phyloP scores from a whole-genome alignment of 2,329 filamentous ascomycete species.

The Fusarium sp. region DNA sequence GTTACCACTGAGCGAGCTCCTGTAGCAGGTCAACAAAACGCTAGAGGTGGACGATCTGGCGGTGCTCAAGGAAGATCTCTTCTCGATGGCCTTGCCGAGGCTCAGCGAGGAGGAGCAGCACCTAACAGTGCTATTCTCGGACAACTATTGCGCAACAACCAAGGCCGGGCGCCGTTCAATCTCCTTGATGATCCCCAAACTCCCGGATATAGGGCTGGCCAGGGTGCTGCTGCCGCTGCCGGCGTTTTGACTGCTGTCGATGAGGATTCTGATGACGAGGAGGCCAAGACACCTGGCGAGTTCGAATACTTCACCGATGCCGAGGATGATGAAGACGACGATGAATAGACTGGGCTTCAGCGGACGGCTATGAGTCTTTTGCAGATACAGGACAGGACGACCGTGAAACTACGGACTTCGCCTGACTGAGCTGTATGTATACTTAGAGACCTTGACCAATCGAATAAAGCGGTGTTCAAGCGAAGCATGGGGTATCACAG shows the following conservation, averaged over 20 bases:
- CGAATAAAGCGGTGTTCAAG: slow-evolving; percentile 27
- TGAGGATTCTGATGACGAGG: slow-evolving; percentile 81
- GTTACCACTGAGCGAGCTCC: slow-evolving; percentile 71
- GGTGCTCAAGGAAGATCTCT: slow-evolving; percentile 47
- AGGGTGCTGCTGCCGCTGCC: slow-evolving; percentile 76
- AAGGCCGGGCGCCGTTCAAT: slow-evolving; percentile 51
- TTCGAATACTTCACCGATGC: slow-evolving; percentile 83
- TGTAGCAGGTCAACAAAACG: slow-evolving; percentile 57
- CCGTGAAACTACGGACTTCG: neutral
- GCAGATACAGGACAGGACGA: neutral
- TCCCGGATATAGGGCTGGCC: slow-evolving; percentile 53
- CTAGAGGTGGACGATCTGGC: slow-evolving; percentile 50
- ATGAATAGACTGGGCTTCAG: slow-evolving; percentile 4
- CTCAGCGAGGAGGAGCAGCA: slow-evolving; percentile 43
- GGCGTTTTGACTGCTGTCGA: slow-evolving; percentile 88
- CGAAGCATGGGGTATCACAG: slow-evolving; percentile 35
- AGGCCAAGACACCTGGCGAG: slow-evolving; percentile 75
- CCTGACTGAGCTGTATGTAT: slow-evolving; percentile 42
- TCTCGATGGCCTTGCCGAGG: slow-evolving; percentile 52
- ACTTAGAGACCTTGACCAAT: slow-evolving; percentile 36
- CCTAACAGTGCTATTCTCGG: slow-evolving; percentile 52
- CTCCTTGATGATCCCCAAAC: slow-evolving; percentile 44
- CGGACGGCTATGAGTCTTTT: neutral
- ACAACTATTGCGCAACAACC: slow-evolving; percentile 56
- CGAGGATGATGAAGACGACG: slow-evolving; percentile 54